phyloP scores from a whole-genome alignment of 129 eudicot species.

The Pittosporum tobira region DNA sequence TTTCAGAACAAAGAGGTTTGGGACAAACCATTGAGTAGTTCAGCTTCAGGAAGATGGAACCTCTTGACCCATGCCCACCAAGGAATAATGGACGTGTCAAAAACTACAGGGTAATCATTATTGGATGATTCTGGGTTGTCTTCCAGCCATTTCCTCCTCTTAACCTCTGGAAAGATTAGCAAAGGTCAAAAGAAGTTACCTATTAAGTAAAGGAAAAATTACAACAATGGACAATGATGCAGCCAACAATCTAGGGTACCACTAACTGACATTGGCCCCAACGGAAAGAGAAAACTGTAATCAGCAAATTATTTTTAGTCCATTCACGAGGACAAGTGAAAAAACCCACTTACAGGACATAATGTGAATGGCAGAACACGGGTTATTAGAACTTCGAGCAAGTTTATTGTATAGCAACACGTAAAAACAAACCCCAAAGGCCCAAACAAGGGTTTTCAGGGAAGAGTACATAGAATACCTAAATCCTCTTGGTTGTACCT shows the following conservation, averaged over 20 bases:
- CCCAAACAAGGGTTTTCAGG: too few species aligned
- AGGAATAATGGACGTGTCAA: constrained; percentile 90
- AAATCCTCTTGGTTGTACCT: background rate
- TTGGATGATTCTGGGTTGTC: constrained; percentile 83
- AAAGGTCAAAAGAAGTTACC: constrained; percentile 7
- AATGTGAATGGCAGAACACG: background rate
- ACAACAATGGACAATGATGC: background rate
- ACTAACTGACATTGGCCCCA: background rate
- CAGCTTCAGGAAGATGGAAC: constrained; percentile 99
- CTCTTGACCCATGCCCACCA: constrained; percentile 99
- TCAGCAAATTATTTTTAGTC: background rate
- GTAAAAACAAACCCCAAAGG: too few species aligned
- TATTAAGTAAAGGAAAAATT: background rate
- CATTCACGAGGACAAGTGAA: background rate
- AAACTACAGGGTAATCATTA: constrained; percentile 72
- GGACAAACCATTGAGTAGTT: constrained; percentile 72
- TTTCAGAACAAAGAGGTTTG: constrained; percentile 8
- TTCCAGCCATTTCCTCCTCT: constrained; percentile 94
- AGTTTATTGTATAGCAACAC: too few species aligned
- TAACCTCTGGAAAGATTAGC: constrained; percentile 61
- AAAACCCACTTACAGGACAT: background rate
- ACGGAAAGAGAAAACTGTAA: background rate
- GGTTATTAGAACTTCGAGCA: too few species aligned
- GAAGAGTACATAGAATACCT: too few species aligned
- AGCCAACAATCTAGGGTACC: background rate